phyloP scores from a whole-genome alignment of 2,329 filamentous ascomycete genomes.

The Neophaeococcomyces aloes region DNA sequence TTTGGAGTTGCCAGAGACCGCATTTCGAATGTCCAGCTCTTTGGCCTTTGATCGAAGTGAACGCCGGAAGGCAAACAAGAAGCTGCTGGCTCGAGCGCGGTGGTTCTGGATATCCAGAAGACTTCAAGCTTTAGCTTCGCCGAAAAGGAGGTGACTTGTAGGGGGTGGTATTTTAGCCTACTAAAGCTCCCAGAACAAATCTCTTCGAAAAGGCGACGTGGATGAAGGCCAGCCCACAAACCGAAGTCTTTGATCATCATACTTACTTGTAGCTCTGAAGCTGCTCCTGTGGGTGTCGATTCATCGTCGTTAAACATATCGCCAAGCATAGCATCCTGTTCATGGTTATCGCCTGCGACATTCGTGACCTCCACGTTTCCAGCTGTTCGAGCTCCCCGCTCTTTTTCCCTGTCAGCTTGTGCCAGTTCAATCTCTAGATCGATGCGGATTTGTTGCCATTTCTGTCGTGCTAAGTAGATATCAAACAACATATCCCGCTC shows the following conservation, averaged over 20 bases:
- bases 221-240: constrained; percentile 65
- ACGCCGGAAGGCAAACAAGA: constrained; percentile 33
- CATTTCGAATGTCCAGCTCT: constrained; percentile 59
- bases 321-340: constrained; percentile 40
- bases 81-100: constrained; percentile 45
- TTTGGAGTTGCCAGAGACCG: constrained; percentile 61
- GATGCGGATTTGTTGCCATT: constrained; percentile 53
- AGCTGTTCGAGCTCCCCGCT: background rate
- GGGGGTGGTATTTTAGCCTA: constrained; percentile 55
- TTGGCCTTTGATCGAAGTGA: constrained; percentile 34
- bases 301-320: constrained; percentile 44
- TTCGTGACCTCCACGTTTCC: constrained; percentile 29
- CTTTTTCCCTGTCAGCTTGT: constrained; percentile 28
- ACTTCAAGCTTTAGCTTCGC: constrained; percentile 66
- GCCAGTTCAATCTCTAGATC: constrained; percentile 51
- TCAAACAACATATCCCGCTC: constrained; percentile 71
- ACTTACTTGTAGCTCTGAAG: constrained; percentile 33
- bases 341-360: constrained; percentile 31
- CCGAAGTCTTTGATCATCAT: constrained; percentile 72
- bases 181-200: constrained; percentile 71
- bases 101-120: constrained; percentile 58
- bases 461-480: constrained; percentile 50
- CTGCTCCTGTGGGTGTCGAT: constrained; percentile 26
- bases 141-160: constrained; percentile 65
- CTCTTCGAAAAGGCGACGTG: constrained; percentile 69